Base-by-base conservation (phyloP, 257 asterid genomes). In the Cordia subcordata region DNA sequence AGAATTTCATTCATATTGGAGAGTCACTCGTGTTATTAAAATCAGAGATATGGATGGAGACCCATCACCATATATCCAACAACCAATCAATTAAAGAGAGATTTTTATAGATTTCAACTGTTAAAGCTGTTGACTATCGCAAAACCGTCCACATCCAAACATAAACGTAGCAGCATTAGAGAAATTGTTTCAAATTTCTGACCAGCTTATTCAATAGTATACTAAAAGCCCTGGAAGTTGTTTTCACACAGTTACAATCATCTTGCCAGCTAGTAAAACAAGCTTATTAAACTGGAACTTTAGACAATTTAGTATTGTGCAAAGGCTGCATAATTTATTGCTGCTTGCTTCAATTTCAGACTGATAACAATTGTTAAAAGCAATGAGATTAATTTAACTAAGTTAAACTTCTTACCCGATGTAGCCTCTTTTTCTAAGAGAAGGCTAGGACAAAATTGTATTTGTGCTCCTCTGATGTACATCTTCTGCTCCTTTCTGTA, bases 11-110 rank as follows among this genome's bases (percentile, higher is more conserved):
- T 58, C 61, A 54, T 60, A 67, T 23, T 33, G 58, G n/a, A 68
- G 64, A 77, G 68, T 73, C 76, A 61, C 68, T 53, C 62, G 77
- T 79, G 77, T 84, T 68, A 76, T 69, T 71, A 68, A 60, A 64
- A 16, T 56, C 22, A 50, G 72, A 53, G 60, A 65, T 53, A 50
- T 55, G 74, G 83, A 73, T 33, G 47, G 71, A 66, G 77, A 73
- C 76, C 61, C 69, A 64, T 64, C 60, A 75, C 66, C 67, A 64
- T 57, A 61, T 45, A 58, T 50, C 62, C 64, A 71, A 65, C 66
- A 68, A 71, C 53, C 63, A 70, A 68, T 63, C 18, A 52, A n/a
- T n/a, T 47, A 18, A 49, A 57, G 32, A 38, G 46, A 58, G 74
- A 53, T 58, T 45, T 68, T 64, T 53, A 61, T 58, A 70, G 49